Evolutionary conservation across 2,329 filamentous ascomycete species (phyloP), one percentile per base, ranked within the genome.

Genomic region (Stachybotrys chlorohalonatus): DNA sequence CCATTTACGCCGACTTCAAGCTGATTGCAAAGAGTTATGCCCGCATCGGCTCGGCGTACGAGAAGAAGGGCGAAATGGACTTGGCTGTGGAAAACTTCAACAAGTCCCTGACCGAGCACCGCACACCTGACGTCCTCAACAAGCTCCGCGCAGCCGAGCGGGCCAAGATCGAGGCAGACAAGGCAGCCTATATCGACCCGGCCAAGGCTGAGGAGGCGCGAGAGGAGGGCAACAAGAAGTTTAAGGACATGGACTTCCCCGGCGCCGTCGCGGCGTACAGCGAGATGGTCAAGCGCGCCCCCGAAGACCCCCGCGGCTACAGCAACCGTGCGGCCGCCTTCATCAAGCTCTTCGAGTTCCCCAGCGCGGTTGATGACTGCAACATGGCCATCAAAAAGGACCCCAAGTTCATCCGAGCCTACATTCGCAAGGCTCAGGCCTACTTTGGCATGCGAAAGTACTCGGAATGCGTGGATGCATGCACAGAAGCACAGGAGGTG

Each of bases 401-500:
- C 65, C 81, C 88, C 55, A 87, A 86, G 67, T 99, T 99, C 73
- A 93, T 97, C 74, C 86, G 93, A 55, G 94, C 94, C 7, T 97
- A 97, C 73, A 87, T 99, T 64, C 87, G 94, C 69, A 97, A 96
- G 79, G 92, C 92, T 0, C 92, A 97, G 75, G 90, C 91, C 47
- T 90, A 93, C 72, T 91, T 94, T 63, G 91, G 91, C 64, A 99
- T 99, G 94, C 90, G 94, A 72, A 93, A 99, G 73, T 97, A 96
- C 79, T 96, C 87, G 72, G 93, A 92, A 71, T 95, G 89, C 68
- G 78, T 97, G 56, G 94, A 99, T 68, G 88, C 87, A 7, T 96
- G 92, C 75, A 83, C 83, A 46, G 89, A 91, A 68, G 94, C 95
- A 1, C 77, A 80, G 8, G 80, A 84, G 63, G 82, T 95, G 57